Evolutionary conservation across 495 filamentous ascomycete species (phyloP), one percentile per base, ranked within the genome.

Genomic region (Neurospora sp.): DNA sequence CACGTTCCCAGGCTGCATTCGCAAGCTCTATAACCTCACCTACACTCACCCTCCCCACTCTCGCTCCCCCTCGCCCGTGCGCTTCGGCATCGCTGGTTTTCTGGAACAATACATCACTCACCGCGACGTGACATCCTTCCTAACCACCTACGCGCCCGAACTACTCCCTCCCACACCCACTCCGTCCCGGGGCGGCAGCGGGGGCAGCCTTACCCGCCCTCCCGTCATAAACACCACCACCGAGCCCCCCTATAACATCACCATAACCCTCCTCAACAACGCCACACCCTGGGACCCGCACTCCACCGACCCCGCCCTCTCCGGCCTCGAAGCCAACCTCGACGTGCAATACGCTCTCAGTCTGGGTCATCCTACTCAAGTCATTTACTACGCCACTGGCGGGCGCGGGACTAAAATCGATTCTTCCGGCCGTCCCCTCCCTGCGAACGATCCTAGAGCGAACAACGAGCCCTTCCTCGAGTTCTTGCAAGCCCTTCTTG

Each of bases 391-490:
- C 78, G 87, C 86, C 69, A 93, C 91, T n/a, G 90, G 84, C 1
- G 90, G 90, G 4, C 85, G 86, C 5, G 90, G 88, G 19, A 85
- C 84, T 5, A 84, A 90, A 72, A 79, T 90, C 2, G 85, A 88
- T 6, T 84, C 89, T 31, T 78, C 86, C 5, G 87, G 86, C 34
- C 76, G 85, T 11, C 79, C 85, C 5, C 70, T 83, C n/a, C 71
- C 78, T 2, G 70, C 71, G 7, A 88, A 90, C 75, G 80, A 88
- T 48, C 7, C 28, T 19, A 62, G 15, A 34, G 54, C 54, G 24
- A 62, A 62, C 17, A 94, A 94, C 76, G 93, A 97, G 84, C 93
- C 93, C 0, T 97, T 94, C 78, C 85, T 97, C 4, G 91, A 95
- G 39, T 92, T 92, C 76, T 86, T 96, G 38, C 87, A 89, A 24